Conservation (phyloP, 192 early-diverging fungal species). For the Backusella australiensis region DNA sequence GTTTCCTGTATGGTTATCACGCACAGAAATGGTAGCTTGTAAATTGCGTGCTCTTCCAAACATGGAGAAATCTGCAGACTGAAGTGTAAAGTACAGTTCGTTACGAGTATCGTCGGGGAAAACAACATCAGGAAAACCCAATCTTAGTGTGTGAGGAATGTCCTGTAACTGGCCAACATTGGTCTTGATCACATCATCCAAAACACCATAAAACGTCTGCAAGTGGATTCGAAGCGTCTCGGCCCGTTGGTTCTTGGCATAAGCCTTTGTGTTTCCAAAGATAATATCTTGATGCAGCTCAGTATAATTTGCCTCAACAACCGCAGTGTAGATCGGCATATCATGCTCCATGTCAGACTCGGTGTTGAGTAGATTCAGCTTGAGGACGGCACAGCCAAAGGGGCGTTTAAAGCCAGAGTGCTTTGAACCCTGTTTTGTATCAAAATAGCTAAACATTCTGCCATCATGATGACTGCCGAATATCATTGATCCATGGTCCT, state of each 20-base stretch:
- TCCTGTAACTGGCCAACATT: conserved; percentile 43
- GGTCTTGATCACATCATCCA: conserved; percentile 38
- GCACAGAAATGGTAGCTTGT: conserved; percentile 57
- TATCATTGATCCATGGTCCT: conserved; percentile 27
- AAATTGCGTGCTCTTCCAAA: conserved; percentile 52
- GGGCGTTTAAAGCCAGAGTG: conserved; percentile 44
- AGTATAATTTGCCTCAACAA: conserved; percentile 47
- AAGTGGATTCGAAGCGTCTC: conserved; percentile 48
- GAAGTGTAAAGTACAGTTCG: conserved; percentile 58
- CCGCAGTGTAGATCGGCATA: conserved; percentile 53
- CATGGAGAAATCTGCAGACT: conserved; percentile 54
- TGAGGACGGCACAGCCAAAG: conserved; percentile 61
- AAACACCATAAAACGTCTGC: conserved; percentile 41
- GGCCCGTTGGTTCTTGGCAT: conserved; percentile 39
- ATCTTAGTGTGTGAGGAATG: conserved; percentile 45
- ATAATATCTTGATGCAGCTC: conserved; percentile 58
- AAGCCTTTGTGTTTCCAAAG: conserved; percentile 41
- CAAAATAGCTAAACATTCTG: conserved; percentile 12
- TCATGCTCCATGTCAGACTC: conserved; percentile 32
- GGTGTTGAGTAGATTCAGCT: conserved; percentile 31
- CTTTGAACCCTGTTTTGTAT: not conserved
- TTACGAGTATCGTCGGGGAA: conserved; percentile 54
- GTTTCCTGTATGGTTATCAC: conserved; percentile 48
- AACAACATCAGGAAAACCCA: conserved; percentile 62
- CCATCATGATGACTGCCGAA: conserved; percentile 8